A percentile compares a stretch with the other conserved stretches of the same genome.
Evolutionary conservation across 176 grass and related monocot species (phyloP).

Genomic region (Hordeum marinum): DNA sequence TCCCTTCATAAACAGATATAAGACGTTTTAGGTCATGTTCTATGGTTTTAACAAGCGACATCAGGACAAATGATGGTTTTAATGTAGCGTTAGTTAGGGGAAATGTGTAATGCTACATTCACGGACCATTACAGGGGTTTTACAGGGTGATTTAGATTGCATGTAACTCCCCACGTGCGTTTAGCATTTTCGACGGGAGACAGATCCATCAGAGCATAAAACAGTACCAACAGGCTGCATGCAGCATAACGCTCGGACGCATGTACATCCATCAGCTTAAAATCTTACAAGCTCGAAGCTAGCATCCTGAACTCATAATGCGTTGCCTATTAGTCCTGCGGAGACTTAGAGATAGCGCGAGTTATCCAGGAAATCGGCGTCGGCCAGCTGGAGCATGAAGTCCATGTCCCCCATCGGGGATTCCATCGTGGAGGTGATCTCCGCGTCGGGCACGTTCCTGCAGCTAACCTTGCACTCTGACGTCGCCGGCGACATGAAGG

Average conservation of each 20-base stretch:
- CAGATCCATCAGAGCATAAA: background rate
- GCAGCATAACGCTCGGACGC: background rate
- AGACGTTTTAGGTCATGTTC: too few species aligned
- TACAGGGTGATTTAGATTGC: too few species aligned
- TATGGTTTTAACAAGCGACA: too few species aligned
- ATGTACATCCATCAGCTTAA: too few species aligned
- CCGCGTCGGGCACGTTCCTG: conserved; percentile 23
- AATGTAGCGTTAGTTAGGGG: too few species aligned
- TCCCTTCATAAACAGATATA: too few species aligned
- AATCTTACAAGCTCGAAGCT: background rate
- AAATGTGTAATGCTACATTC: too few species aligned
- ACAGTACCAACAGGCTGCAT: background rate
- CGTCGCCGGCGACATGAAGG: conserved; percentile 14
- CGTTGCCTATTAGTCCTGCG: background rate
- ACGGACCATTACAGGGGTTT: too few species aligned
- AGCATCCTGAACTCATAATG: background rate
- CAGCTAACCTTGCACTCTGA: conserved; percentile 8
- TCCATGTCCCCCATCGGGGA: conserved; percentile 37
- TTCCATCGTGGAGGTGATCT: conserved; percentile 24
- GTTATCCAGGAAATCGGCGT: conserved; percentile 39
- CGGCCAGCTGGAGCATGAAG: conserved; percentile 42
- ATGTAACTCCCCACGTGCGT: too few species aligned
- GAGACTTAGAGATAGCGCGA: conserved; percentile 26
- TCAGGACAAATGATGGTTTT: too few species aligned
- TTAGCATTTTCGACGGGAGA: too few species aligned